Conservation (phyloP, 1,284 basidiomycete genomes). For the Sporisorium exsertum region DNA sequence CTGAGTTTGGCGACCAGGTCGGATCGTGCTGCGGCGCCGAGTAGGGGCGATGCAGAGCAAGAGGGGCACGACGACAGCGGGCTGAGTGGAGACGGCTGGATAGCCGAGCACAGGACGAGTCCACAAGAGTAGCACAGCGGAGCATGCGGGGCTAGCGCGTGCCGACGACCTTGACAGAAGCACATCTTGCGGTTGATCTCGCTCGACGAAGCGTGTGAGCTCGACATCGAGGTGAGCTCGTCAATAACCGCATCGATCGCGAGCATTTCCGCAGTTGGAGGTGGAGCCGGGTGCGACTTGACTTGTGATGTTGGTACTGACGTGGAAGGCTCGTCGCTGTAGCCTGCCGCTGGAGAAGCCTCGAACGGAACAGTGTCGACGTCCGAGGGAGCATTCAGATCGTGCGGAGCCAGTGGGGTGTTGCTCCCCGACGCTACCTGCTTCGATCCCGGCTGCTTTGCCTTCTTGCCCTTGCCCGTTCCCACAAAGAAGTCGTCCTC, state of each 20-base stretch:
- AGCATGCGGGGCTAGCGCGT: slow-evolving; percentile 36
- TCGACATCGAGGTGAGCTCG: slow-evolving; percentile 32
- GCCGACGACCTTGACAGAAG: slow-evolving; percentile 48
- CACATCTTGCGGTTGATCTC: slow-evolving; percentile 28
- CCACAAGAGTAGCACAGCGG: slow-evolving; percentile 52
- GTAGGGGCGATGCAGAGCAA: slow-evolving; percentile 35
- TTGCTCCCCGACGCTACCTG: background rate
- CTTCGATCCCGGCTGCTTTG: slow-evolving; percentile 6
- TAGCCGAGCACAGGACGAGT: slow-evolving; percentile 41
- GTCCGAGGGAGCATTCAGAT: background rate
- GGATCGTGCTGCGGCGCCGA: slow-evolving; percentile 26
- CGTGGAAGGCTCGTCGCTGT: slow-evolving; percentile 6
- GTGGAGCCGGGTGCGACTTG: slow-evolving; percentile 24
- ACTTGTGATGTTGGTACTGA: slow-evolving; percentile 1
- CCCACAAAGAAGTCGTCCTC: slow-evolving; percentile 41
- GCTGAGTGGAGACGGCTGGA: slow-evolving; percentile 37
- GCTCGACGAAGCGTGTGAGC: background rate
- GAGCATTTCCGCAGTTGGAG: slow-evolving; percentile 46
- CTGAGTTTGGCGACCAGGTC: slow-evolving; percentile 42
- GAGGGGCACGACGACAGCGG: slow-evolving; percentile 37
- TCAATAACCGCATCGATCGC: slow-evolving; percentile 46
- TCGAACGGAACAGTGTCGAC: background rate
- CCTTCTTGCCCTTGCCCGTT: slow-evolving; percentile 33
- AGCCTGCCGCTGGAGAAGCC: background rate
- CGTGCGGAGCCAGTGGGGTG: background rate